A percentile compares a stretch with the other conserved stretches of the same genome.
Conservation (phyloP, 192 early-diverging fungal species). For the Rhizoclosmatium sp. region DNA sequence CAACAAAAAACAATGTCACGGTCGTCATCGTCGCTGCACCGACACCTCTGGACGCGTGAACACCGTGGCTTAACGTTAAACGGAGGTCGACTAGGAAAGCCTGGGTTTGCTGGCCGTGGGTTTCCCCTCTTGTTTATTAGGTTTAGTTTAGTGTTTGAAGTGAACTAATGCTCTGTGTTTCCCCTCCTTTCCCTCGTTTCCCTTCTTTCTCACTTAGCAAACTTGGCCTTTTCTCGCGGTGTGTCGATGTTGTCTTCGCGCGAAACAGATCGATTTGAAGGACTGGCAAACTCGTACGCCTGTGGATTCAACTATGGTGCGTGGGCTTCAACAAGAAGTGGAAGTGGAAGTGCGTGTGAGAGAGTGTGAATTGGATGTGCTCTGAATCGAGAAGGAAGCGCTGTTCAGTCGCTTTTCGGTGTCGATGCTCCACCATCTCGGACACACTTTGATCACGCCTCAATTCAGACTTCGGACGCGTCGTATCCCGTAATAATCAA, state of each 20-base stretch:
- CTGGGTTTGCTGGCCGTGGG: too few species aligned
- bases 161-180: neutral
- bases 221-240: constrained; percentile 31
- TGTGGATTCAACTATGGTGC: constrained; percentile 50
- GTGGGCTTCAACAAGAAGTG: neutral
- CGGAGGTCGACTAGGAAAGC: too few species aligned
- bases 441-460: too few species aligned
- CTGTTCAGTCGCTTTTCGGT: neutral
- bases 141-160: too few species aligned
- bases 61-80: too few species aligned
- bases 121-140: too few species aligned
- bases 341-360: too few species aligned
- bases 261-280: constrained; percentile 4
- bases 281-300: constrained; percentile 37
- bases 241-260: constrained; percentile 39
- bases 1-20: too few species aligned
- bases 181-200: constrained; percentile 1
- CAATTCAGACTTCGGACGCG: too few species aligned
- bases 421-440: neutral
- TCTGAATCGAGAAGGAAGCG: neutral
- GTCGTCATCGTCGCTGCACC: neutral
- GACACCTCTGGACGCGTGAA: neutral
- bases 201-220: neutral
- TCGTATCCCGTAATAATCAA: too few species aligned
- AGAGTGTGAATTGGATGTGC: too few species aligned